Evolutionary conservation across 2,329 filamentous ascomycete species (phyloP), one percentile per base, ranked within the genome.

Genomic region (Exophiala alcalophila): DNA sequence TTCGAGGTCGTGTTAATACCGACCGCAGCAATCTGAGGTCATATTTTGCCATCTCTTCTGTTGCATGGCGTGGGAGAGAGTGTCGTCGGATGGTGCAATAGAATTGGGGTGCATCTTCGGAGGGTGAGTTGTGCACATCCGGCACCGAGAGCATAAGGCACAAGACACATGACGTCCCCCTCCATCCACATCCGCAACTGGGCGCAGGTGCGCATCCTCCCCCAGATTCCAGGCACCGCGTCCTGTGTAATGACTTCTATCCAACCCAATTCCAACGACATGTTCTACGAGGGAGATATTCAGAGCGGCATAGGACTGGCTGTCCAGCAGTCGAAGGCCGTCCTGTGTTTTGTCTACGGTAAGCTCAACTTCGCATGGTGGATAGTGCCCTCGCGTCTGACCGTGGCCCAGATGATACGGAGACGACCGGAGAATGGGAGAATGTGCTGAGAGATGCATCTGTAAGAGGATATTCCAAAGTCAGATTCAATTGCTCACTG

Each of bases 331-430:
- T 71, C 78, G 46, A 94, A 91, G 65, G 74, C 84, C 12, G 85
- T 96, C 1, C 77, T 86, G 20, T 94, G 88, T 67, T 94, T 96
- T 64, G 83, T 95, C 21, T 79, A 81, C 59, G 83, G 86, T 88
- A 64, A 53, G 70, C 33, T n/a, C n/a, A n/a, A n/a, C n/a, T n/a
- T n/a, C 30, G 30, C 12, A 10, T 21, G 19, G 35, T 23, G 10
- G 9, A 15, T 4, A 32, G 38, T 14, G 16, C 33, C 26, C 24
- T 19, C 24, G n/a, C n/a, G n/a, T 15, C 35, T 40, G 23, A 48
- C 36, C 19, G 25, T 33, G 52, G 40, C n/a, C 18, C 57, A 89
- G 86, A 94, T 62, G 78, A 78, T 37, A 73, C 75, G 27, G 73
- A 80, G 19, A 81, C 85, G 59, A 91, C 86, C 61, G 67, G 70